These are phyloP conservation scores for Ormosia emarginata DNA, from an alignment of 306 rosid species.

Conservation along the genomic window DNA sequence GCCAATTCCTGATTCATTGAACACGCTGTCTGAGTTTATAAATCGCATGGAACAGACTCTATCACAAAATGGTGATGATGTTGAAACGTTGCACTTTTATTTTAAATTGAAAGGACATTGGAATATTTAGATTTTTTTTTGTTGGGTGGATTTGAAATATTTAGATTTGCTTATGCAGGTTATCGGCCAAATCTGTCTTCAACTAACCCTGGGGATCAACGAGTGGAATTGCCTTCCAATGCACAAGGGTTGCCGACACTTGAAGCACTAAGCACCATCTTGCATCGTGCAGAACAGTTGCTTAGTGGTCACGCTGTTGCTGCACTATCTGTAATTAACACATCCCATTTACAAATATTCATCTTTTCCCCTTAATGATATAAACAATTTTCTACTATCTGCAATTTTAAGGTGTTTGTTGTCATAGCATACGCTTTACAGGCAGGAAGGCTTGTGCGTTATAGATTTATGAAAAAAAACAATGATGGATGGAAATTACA, in stretches of 20 bases:
- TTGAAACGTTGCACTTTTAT: neutral
- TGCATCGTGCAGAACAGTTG: conserved; percentile 69
- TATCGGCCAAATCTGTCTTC: conserved; percentile 46
- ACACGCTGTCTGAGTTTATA: conserved; percentile 78
- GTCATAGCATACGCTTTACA: neutral
- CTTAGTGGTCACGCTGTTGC: conserved; percentile 69
- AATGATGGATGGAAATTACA: conserved; percentile 1
- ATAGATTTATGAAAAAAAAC: neutral
- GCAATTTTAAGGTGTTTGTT: neutral
- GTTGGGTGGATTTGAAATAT: neutral
- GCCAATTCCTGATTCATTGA: conserved; percentile 89
- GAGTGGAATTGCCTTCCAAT: conserved; percentile 71
- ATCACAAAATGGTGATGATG: conserved; percentile 57
- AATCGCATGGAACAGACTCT: conserved; percentile 74
- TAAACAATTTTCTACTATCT: conserved; percentile 1
- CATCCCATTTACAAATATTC: conserved; percentile 11
- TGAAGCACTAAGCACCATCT: conserved; percentile 74
- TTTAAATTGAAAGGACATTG: conserved; percentile 7
- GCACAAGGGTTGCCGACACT: conserved; percentile 76
- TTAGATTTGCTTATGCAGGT: conserved; percentile 39
- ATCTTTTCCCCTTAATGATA: neutral
- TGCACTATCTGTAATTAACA: conserved; percentile 76
- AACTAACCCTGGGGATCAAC: conserved; percentile 41
- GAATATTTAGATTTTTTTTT: too few species aligned
- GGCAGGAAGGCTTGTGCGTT: neutral